Percentiles rank a stretch among this genome's conserved stretches.
Evolutionary conservation across 2,329 filamentous ascomycete species (phyloP).

Genomic region (Cordyceps tenuipes): DNA sequence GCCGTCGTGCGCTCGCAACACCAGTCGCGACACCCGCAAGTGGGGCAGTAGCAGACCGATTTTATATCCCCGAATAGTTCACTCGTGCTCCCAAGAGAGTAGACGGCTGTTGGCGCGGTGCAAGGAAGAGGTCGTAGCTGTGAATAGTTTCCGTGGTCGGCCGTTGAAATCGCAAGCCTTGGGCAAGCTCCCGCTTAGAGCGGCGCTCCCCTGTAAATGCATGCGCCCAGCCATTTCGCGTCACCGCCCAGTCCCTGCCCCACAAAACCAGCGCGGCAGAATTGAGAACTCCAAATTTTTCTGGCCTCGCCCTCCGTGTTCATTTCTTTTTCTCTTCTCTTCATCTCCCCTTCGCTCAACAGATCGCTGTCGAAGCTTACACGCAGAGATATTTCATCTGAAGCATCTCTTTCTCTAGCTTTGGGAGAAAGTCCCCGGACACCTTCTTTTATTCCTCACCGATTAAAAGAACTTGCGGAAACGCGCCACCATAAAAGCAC

Average conservation of each 20-base stretch:
- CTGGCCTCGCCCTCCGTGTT: conserved; percentile 12
- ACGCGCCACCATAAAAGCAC: conserved; percentile 99
- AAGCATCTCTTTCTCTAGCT: conserved; percentile 44
- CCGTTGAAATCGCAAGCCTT: neutral
- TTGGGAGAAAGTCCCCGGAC: conserved; percentile 99
- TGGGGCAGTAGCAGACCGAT: neutral
- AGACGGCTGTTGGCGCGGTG: neutral
- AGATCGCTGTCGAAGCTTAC: conserved; percentile 99
- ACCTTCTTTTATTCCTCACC: conserved; percentile 36
- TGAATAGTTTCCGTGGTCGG: conserved; percentile 15
- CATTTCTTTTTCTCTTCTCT: conserved; percentile 22
- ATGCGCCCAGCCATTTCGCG: conserved; percentile 12
- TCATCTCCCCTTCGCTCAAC: conserved; percentile 85
- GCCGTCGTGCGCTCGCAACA: neutral
- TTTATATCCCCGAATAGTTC: neutral
- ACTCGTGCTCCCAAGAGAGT: neutral
- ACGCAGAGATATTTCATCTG: conserved; percentile 55
- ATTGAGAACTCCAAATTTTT: conserved; percentile 13
- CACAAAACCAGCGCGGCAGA: conserved; percentile 1
- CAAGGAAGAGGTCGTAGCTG: conserved; percentile 6
- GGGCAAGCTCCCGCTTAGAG: conserved; percentile 12
- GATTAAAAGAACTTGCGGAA: conserved; percentile 61
- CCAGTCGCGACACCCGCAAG: neutral
- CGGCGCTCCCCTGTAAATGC: conserved; percentile 14
- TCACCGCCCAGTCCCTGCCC: conserved; percentile 13